These are phyloP conservation scores for Penicillium sp. DNA, from an alignment of 2,329 filamentous ascomycete species.

Conservation along the genomic window DNA sequence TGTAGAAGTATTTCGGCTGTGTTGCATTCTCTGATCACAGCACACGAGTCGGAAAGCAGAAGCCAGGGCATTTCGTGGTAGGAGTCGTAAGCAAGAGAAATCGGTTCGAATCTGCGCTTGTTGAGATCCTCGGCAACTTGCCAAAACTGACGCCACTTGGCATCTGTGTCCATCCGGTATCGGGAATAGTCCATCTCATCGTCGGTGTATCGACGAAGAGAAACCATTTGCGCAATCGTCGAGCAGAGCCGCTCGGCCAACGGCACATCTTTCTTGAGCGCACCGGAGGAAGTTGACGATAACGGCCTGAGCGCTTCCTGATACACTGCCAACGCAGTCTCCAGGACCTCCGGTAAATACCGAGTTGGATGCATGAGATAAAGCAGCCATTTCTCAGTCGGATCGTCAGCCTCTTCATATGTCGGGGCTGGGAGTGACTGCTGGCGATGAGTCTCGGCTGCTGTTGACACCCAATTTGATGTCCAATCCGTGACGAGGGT, in stretches of 20 bases:
- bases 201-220: slow-evolving; percentile 55
- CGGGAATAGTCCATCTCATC: slow-evolving; percentile 68
- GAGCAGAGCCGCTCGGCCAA: slow-evolving; percentile 71
- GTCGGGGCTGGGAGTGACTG: slow-evolving; percentile 54
- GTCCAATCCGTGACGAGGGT: slow-evolving; percentile 58
- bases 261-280: slow-evolving; percentile 45
- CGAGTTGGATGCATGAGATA: slow-evolving; percentile 77
- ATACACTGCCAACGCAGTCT: slow-evolving; percentile 77
- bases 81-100: slow-evolving; percentile 70
- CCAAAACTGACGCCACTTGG: slow-evolving; percentile 87
- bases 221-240: slow-evolving; percentile 63
- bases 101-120: slow-evolving; percentile 72
- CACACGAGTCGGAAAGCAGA: slow-evolving; percentile 73
- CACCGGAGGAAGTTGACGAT: slow-evolving; percentile 34
- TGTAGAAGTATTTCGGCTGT: slow-evolving; percentile 67
- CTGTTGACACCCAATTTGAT: slow-evolving; percentile 64
- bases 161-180: slow-evolving; percentile 67
- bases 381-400: slow-evolving; percentile 78
- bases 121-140: slow-evolving; percentile 80
- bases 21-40: slow-evolving; percentile 73
- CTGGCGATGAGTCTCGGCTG: slow-evolving; percentile 52
- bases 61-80: slow-evolving; percentile 72
- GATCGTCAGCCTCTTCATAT: slow-evolving; percentile 60
- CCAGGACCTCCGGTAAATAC: slow-evolving; percentile 72
- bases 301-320: slow-evolving; percentile 54